Conservation (phyloP, 2,329 filamentous ascomycete genomes). For the Phyllosticta citriasiana region DNA sequence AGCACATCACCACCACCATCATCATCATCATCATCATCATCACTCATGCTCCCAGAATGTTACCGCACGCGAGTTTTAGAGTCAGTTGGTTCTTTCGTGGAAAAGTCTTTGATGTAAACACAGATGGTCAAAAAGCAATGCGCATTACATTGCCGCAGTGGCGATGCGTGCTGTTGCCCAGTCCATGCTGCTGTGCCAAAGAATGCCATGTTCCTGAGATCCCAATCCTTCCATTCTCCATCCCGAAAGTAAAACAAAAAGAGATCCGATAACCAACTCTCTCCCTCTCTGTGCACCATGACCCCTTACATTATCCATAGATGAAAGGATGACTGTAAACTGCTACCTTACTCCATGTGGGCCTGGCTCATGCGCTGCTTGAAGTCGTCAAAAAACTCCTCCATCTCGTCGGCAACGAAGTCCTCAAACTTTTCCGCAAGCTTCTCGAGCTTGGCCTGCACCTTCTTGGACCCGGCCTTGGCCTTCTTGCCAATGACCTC, state of each 20-base stretch:
- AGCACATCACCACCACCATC: no score
- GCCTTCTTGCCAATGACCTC: slow-evolving; percentile 27
- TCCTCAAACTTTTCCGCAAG: slow-evolving; percentile 36
- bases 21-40: no score
- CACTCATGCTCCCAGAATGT: no score
- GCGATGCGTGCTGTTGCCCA: neutral
- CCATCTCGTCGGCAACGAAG: slow-evolving; percentile 39
- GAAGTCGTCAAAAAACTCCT: slow-evolving; percentile 49
- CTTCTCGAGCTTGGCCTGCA: slow-evolving; percentile 40
- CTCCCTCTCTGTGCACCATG: slow-evolving; percentile 3
- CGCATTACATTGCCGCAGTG: neutral
- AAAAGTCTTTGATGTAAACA: no score
- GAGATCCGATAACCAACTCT: neutral
- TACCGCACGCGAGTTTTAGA: no score
- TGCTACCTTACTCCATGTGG: neutral
- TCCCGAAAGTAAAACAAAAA: neutral
- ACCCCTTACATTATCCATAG: slow-evolving; percentile 5
- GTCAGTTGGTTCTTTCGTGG: no score
- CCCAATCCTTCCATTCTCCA: neutral
- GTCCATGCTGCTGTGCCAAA: slow-evolving; percentile 3
- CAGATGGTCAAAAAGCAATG: neutral
- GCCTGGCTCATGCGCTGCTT: slow-evolving; percentile 7
- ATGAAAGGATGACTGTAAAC: neutral
- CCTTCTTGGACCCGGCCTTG: slow-evolving; percentile 25
- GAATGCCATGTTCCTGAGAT: slow-evolving; percentile 8